Evolutionary conservation across 148 eudicot species (phyloP), one percentile per base, ranked within the genome.

Genomic region (Pouteria glomerata): DNA sequence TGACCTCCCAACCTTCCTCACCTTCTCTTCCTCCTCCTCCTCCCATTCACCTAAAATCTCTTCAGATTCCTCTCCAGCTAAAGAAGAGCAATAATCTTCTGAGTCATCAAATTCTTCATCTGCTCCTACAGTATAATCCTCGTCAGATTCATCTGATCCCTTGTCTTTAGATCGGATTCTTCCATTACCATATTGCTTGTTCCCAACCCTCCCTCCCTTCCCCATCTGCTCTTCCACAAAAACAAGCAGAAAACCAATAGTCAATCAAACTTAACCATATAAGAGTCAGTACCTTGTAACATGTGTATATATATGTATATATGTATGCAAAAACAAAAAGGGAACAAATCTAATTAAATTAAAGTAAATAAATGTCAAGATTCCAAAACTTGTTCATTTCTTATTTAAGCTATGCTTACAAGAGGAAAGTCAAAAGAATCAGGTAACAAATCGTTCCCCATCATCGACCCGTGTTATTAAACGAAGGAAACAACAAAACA

Each of bases 91-190:
- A 74, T 79, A 67, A 53, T 91, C 97, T 66, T 91, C 98, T 45
- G 97, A 91, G 63, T 85, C 90, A 33, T 81, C 80, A 67, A 78
- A 85, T 64, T 76, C 78, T 73, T 86, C 93, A 65, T 88, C 98
- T 65, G 70, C 89, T 75, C 82, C 90, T 24, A 91, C 83, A 50
- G 71, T 81, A 42, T 92, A 95, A 76, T 95, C 99, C 78, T 95
- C 99, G 80, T 95, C 99, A 0, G 99, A 95, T 71, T 85, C 93
- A 76, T 90, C 98, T 3, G 96, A 91, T 48, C 79, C 88, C 67
- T 68, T 59, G 33, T 72, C 77, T 59, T 73, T 83, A 37, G 70
- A 65, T 18, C 70, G 62, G 24, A 53, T 81, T 58, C 76, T 79
- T 77, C 76, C 75, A 74, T 78, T 78, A 66, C 71, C 35, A 70